A percentile compares a stretch with the other conserved stretches of the same genome.
These are phyloP conservation scores for Xerocomus nothofagi DNA, from an alignment of 1,284 basidiomycete species.

Conservation along the genomic window DNA sequence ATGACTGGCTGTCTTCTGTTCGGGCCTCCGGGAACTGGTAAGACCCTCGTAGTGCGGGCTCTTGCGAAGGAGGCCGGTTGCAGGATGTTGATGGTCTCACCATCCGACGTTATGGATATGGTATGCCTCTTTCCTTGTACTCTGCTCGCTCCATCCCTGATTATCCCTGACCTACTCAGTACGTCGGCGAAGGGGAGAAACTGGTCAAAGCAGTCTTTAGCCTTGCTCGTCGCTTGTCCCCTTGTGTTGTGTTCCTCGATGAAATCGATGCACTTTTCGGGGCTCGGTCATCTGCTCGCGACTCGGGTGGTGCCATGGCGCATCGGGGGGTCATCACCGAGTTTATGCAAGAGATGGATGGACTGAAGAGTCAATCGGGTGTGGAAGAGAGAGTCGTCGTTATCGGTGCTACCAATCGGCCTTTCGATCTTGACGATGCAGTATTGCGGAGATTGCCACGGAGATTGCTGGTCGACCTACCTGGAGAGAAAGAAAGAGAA, in stretches of 20 bases:
- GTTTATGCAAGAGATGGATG: conserved; percentile 99
- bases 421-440: conserved; percentile 84
- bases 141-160: conserved; percentile 2
- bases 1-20: conserved; percentile 89
- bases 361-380: conserved; percentile 65
- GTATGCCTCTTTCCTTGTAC: conserved; percentile 39
- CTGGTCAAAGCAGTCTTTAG: conserved; percentile 90
- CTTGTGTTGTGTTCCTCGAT: conserved; percentile 94
- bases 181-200: conserved; percentile 94
- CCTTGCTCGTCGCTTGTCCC: conserved; percentile 83
- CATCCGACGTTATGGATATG: conserved; percentile 89
- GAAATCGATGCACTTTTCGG: conserved; percentile 95
- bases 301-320: conserved; percentile 79
- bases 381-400: conserved; percentile 85
- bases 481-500: conserved; percentile 78
- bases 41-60: conserved; percentile 87
- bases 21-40: conserved; percentile 91
- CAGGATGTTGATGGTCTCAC: conserved; percentile 82
- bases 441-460: conserved; percentile 83
- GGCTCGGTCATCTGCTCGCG: conserved; percentile 79
- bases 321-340: conserved; percentile 87
- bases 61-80: conserved; percentile 91
- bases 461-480: conserved; percentile 81
- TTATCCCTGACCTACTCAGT: conserved; percentile 48
- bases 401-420: conserved; percentile 92